These are phyloP conservation scores for Boletus bicolor DNA, from an alignment of 768 basidiomycete genomes.

Conservation along the genomic window DNA sequence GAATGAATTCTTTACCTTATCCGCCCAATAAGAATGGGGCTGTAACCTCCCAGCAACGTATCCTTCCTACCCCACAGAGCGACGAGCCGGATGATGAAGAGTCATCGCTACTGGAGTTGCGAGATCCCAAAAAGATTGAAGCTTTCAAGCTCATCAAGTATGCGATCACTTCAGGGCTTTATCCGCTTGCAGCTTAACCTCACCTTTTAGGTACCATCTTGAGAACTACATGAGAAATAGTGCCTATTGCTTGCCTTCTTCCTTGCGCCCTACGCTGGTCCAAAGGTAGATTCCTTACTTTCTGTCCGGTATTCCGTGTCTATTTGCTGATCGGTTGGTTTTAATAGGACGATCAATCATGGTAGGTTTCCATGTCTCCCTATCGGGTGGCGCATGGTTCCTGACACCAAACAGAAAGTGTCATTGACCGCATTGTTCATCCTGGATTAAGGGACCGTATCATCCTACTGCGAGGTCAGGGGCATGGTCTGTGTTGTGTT, in stretches of 20 bases:
- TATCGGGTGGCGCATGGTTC: background rate
- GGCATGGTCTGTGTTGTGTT: conserved; percentile 16
- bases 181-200: background rate
- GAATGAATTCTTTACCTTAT: conserved; percentile 51
- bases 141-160: conserved; percentile 82
- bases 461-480: conserved; percentile 76
- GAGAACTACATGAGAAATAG: conserved; percentile 87
- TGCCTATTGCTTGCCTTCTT: conserved; percentile 83
- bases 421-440: conserved; percentile 88
- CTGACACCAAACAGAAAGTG: conserved; percentile 56
- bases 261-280: conserved; percentile 82
- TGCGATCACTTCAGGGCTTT: conserved; percentile 18
- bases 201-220: conserved; percentile 69
- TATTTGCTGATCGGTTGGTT: conserved; percentile 3
- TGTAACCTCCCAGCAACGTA: conserved; percentile 24
- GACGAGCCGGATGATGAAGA: conserved; percentile 57
- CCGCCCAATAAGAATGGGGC: conserved; percentile 33
- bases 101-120: conserved; percentile 30
- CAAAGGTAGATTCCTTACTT: conserved; percentile 54
- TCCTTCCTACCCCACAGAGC: conserved; percentile 23
- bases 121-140: conserved; percentile 70
- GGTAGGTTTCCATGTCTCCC: conserved; percentile 42
- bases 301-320: background rate
- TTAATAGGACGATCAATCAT: conserved; percentile 73
- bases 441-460: conserved; percentile 88